Percentiles rank a stretch among this genome's conserved stretches.
Evolutionary conservation across 2,329 filamentous ascomycete species (phyloP).

Genomic region (Amauroascus niger): DNA sequence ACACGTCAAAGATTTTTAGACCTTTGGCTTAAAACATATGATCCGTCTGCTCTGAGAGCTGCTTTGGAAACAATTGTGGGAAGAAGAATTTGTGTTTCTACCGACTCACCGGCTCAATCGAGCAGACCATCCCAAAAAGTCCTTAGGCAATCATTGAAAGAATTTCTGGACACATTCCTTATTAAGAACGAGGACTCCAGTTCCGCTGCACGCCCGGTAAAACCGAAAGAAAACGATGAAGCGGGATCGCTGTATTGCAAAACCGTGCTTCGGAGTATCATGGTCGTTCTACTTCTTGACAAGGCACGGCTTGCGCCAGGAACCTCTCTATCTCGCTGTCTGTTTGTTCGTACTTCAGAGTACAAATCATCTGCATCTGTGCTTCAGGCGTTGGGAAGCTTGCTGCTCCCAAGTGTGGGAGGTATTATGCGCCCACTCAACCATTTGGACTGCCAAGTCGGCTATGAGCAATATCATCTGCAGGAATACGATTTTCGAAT

Average conservation of each 20-base stretch:
- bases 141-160: slow-evolving; percentile 39
- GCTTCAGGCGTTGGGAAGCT: slow-evolving; percentile 42
- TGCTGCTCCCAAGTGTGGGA: slow-evolving; percentile 51
- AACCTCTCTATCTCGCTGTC: slow-evolving; percentile 29
- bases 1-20: slow-evolving; percentile 48
- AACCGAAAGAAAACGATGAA: slow-evolving; percentile 33
- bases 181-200: slow-evolving; percentile 47
- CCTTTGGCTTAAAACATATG: slow-evolving; percentile 51
- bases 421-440: slow-evolving; percentile 47
- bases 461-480: slow-evolving; percentile 46
- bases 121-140: slow-evolving; percentile 18
- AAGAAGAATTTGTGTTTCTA: slow-evolving; percentile 35
- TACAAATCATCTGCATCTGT: slow-evolving; percentile 49
- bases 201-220: slow-evolving; percentile 13
- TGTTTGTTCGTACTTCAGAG: slow-evolving; percentile 45
- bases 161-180: slow-evolving; percentile 49
- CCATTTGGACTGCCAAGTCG: slow-evolving; percentile 49
- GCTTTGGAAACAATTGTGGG: slow-evolving; percentile 52
- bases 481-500: slow-evolving; percentile 52
- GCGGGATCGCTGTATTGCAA: slow-evolving; percentile 45
- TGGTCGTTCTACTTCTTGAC: slow-evolving; percentile 53
- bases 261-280: slow-evolving; percentile 48
- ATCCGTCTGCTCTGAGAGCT: slow-evolving; percentile 41
- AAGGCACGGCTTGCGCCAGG: slow-evolving; percentile 38
- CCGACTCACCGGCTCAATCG: slow-evolving; percentile 10